These are phyloP conservation scores for Corylus americana DNA, from an alignment of 306 rosid species.

Conservation along the genomic window DNA sequence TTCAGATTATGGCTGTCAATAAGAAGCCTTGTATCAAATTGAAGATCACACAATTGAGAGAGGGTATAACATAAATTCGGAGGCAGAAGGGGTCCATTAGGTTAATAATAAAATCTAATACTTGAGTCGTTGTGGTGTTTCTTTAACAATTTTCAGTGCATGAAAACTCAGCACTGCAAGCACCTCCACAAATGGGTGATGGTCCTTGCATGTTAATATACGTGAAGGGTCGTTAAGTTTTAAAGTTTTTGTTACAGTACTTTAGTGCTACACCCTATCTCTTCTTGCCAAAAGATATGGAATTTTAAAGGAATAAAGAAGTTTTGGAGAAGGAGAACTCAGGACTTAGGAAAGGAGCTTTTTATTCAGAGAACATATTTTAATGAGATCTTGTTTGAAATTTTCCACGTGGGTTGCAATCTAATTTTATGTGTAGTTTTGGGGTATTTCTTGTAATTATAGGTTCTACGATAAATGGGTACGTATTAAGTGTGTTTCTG, in stretches of 20 bases:
- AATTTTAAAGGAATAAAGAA: background rate
- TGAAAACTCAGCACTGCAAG: slow-evolving; percentile 15
- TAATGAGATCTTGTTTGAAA: background rate
- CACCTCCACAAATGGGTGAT: slow-evolving; percentile 12
- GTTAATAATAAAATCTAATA: background rate
- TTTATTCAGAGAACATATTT: background rate
- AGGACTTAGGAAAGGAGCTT: background rate
- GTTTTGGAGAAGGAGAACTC: background rate
- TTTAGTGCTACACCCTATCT: background rate
- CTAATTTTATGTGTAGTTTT: background rate
- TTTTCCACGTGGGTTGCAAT: background rate
- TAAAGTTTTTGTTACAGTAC: background rate
- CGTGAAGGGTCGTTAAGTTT: background rate
- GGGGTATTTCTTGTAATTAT: background rate
- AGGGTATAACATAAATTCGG: too few relatives aligned
- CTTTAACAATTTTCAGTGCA: slow-evolving; percentile 4
- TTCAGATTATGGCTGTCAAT: slow-evolving; percentile 29
- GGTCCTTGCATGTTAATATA: background rate
- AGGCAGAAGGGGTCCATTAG: background rate
- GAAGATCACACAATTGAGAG: slow-evolving; percentile 5
- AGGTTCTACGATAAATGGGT: background rate
- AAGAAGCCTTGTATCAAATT: slow-evolving; percentile 22
- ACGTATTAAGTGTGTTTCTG: background rate
- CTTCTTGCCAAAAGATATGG: background rate
- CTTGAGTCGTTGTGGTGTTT: background rate